Evolutionary conservation across 1,284 basidiomycete species (phyloP).

Genomic region (Farysia itapuensis): DNA sequence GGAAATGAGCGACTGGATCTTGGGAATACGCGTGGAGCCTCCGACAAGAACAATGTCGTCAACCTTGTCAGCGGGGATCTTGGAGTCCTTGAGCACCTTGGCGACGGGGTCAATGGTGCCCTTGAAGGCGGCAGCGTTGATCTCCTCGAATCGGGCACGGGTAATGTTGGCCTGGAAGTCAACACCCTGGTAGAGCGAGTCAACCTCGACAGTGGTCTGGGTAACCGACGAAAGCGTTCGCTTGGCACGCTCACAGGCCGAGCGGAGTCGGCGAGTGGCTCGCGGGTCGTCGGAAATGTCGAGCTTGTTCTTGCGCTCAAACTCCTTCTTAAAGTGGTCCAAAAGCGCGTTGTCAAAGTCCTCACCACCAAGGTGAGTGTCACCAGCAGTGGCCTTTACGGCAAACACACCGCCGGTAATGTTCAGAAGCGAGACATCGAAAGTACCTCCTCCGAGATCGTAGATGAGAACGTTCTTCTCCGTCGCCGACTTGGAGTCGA

Average conservation of each 20-base stretch:
- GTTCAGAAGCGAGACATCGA: constrained; percentile 70
- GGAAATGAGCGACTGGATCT: constrained; percentile 96
- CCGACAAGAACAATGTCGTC: constrained; percentile 99
- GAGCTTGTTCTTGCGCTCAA: constrained; percentile 74
- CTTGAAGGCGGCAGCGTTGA: constrained; percentile 91
- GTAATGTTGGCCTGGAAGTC: constrained; percentile 59
- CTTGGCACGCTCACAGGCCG: constrained; percentile 99
- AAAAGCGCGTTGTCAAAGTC: constrained; percentile 97
- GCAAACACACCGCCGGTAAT: constrained; percentile 70
- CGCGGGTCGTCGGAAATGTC: constrained; percentile 95
- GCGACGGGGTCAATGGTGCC: constrained; percentile 97
- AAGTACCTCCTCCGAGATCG: constrained; percentile 92
- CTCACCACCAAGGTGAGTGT: constrained; percentile 74
- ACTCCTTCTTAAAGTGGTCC: constrained; percentile 74
- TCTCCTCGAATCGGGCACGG: constrained; percentile 98
- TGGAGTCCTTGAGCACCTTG: constrained; percentile 98
- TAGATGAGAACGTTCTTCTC: constrained; percentile 99
- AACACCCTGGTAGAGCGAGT: constrained; percentile 89
- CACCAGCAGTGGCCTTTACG: constrained; percentile 69
- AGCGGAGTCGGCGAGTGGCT: constrained; percentile 89
- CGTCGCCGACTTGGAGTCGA: constrained; percentile 62
- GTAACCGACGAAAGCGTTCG: constrained; percentile 95
- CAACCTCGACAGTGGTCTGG: constrained; percentile 98
- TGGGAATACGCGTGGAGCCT: constrained; percentile 99
- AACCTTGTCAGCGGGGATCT: constrained; percentile 94